Evolutionary conservation across 2,329 filamentous ascomycete species (phyloP), one percentile per base, ranked within the genome.

Genomic region (Ceratocystis alfenasii): DNA sequence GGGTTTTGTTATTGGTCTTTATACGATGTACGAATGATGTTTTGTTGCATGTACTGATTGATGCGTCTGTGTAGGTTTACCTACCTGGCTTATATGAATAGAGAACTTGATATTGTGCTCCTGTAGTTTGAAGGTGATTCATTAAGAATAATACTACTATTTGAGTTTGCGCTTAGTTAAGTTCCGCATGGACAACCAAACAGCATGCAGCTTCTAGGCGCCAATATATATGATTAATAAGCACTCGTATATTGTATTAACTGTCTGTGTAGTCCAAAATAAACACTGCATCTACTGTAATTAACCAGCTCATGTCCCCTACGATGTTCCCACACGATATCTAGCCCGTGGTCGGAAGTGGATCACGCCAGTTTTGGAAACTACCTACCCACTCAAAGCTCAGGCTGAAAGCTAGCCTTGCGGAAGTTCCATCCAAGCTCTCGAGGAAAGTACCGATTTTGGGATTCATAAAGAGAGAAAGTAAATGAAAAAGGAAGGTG

Each of bases 341-440:
- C 22, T 7, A 30, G 55, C 28, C 55, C 17, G 30, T 53, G 17
- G 55, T 59, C 28, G 55, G 30, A 59, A 59, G 55, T 59, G 55
- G 55, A 59, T 59, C 55, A 20, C 55, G 55, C 55, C 28, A 59
- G 55, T 33, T 59, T 59, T 17, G 55, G 55, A 33, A 59, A 30
- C 28, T 59, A 17, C 55, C 30, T 30, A 59, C 55, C 17, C 48
- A 53, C 20, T n/a, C 20, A 28, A 30, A 25, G n/a, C 22, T 25
- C 55, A 59, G 55, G 55, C 55, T 59, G 55, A 59, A 59, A 30
- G 17, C 28, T n/a, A 59, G 55, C 55, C 55, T 59, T n/a, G 55
- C 55, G 5, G 55, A 59, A n/a, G 15, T 41, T 41, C 36, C 36
- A 41, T 30, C 55, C 28, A 59, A 59, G 55, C 55, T 59, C 33